Conservation (phyloP, 148 eudicot genomes). For the Silene latifolia region DNA sequence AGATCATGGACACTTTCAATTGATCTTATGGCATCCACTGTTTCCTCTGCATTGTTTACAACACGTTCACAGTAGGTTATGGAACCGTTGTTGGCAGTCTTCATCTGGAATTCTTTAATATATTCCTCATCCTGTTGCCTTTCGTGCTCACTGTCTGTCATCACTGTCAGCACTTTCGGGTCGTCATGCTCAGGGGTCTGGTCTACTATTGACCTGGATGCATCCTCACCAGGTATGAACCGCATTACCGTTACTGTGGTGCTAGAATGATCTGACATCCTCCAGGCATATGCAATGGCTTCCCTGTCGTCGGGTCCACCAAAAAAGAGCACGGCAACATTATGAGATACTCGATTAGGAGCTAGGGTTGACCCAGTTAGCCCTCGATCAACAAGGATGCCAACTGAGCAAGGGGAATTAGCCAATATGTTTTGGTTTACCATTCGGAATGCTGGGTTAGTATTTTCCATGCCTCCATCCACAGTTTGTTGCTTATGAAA, state of each 20-base stretch:
- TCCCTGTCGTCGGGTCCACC: constrained; percentile 70
- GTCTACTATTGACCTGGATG: not conserved
- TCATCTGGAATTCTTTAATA: constrained; percentile 47
- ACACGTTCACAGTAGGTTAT: constrained; percentile 41
- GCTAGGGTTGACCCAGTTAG: constrained; percentile 38
- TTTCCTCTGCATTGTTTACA: constrained; percentile 74
- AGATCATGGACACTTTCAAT: constrained; percentile 57
- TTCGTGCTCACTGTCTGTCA: constrained; percentile 55
- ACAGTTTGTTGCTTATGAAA: constrained; percentile 79
- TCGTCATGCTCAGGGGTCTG: constrained; percentile 29
- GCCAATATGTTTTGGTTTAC: constrained; percentile 62
- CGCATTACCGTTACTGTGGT: constrained; percentile 44
- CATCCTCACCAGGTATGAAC: constrained; percentile 37
- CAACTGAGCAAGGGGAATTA: constrained; percentile 70
- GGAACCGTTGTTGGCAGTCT: constrained; percentile 35
- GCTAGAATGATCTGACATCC: constrained; percentile 52
- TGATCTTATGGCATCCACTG: constrained; percentile 63
- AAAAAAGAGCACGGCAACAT: constrained; percentile 47
- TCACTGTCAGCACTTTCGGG: constrained; percentile 40
- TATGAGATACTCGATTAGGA: constrained; percentile 24
- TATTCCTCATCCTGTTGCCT: constrained; percentile 57
- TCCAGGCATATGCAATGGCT: constrained; percentile 60
- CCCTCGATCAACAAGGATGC: constrained; percentile 70
- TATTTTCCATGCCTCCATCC: constrained; percentile 65
- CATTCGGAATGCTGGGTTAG: constrained; percentile 47